These are phyloP conservation scores for Rubroboletus satanas DNA, from an alignment of 768 basidiomycete genomes.

Conservation along the genomic window DNA sequence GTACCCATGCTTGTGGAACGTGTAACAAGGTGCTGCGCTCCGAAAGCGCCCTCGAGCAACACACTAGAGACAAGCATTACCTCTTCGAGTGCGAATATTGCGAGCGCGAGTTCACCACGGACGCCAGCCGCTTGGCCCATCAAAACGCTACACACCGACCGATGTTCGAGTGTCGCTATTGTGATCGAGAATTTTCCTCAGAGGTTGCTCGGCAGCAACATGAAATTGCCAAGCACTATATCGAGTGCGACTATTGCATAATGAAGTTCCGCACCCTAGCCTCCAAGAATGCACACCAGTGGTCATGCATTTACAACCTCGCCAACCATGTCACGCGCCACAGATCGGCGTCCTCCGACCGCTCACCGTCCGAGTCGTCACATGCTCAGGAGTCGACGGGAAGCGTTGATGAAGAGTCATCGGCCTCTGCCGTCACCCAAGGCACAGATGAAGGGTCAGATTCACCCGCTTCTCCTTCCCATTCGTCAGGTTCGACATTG, in stretches of 20 bases:
- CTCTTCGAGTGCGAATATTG: constrained; percentile 18
- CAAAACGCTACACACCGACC: constrained; percentile 7
- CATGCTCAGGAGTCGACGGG: neutral
- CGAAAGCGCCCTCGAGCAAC: constrained; percentile 15
- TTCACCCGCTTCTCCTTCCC: neutral
- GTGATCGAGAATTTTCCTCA: constrained; percentile 3
- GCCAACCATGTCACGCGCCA: neutral
- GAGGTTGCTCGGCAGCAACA: constrained; percentile 7
- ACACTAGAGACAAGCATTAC: constrained; percentile 10
- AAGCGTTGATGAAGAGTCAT: neutral
- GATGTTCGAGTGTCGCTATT: constrained; percentile 10
- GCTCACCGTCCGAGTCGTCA: neutral
- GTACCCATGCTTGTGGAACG: neutral
- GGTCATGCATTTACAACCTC: constrained; percentile 2
- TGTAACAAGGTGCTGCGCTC: constrained; percentile 8
- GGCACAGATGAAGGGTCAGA: neutral
- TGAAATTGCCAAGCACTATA: constrained; percentile 3
- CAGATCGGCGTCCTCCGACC: neutral
- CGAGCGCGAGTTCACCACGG: constrained; percentile 4
- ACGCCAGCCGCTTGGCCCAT: constrained; percentile 7
- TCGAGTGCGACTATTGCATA: constrained; percentile 7
- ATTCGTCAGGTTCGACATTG: constrained; percentile 2
- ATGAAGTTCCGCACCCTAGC: neutral
- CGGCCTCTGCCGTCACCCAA: neutral
- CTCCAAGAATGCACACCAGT: constrained; percentile 5